Evolutionary conservation across 2,329 filamentous ascomycete species (phyloP).

Genomic region (Cercospora berteroae): DNA sequence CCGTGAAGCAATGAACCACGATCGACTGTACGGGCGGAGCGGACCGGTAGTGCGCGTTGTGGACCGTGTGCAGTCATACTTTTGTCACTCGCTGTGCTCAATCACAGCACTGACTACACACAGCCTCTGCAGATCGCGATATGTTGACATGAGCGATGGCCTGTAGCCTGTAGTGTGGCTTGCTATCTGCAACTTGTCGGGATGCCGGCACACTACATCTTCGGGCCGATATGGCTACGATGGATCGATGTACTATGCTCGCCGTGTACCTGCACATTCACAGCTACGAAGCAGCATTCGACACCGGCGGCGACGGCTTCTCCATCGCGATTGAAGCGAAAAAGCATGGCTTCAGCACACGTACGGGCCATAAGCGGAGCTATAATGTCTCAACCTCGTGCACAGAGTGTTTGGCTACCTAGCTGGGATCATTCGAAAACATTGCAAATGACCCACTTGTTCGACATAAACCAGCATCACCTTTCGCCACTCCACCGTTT

Average conservation of each 20-base stretch:
- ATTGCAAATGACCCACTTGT: constrained; percentile 2
- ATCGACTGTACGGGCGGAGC: neutral
- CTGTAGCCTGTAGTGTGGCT: neutral
- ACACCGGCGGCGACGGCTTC: too few species aligned
- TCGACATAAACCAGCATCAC: constrained; percentile 15
- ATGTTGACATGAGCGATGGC: neutral
- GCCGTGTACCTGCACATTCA: neutral
- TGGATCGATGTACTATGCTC: neutral
- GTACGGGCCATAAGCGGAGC: neutral
- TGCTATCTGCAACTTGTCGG: neutral
- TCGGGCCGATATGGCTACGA: neutral
- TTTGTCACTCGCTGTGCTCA: neutral
- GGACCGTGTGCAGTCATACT: neutral
- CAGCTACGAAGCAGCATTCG: neutral
- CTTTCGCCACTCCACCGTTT: constrained; percentile 7
- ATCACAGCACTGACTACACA: neutral
- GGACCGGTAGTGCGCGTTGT: neutral
- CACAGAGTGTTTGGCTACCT: neutral
- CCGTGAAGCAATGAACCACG: neutral
- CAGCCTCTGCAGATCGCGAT: neutral
- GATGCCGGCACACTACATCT: neutral
- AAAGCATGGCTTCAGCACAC: neutral
- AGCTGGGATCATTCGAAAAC: constrained; percentile 11
- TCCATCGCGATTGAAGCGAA: neutral
- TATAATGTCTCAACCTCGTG: neutral